Conservation (phyloP, 441 rosid species). For the Populus trichocarpa region DNA sequence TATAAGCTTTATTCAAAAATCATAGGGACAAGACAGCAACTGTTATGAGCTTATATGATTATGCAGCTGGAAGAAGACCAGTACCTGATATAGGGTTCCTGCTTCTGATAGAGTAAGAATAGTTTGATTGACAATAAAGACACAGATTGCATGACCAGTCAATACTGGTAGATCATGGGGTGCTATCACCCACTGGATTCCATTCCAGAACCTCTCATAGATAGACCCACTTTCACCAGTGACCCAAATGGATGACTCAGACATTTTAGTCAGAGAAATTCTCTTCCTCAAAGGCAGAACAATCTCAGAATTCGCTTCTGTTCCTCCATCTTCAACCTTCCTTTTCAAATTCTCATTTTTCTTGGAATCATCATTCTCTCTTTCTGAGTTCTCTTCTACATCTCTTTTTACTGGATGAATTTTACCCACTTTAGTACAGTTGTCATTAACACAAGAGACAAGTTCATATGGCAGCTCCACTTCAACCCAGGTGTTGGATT, state of each 20-base stretch:
- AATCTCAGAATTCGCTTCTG: conserved; percentile 18
- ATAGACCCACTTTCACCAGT: conserved; percentile 67
- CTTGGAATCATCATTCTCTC: conserved; percentile 14
- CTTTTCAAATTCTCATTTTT: conserved; percentile 14
- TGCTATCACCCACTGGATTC: conserved; percentile 69
- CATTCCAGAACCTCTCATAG: conserved; percentile 77
- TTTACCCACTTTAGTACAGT: conserved; percentile 53
- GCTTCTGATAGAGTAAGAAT: conserved; percentile 59
- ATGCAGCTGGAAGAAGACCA: background rate
- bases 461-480: conserved; percentile 58
- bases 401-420: conserved; percentile 23
- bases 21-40: background rate
- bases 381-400: conserved; percentile 21
- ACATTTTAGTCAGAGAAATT: conserved; percentile 56
- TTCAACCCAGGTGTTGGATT: conserved; percentile 59
- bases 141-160: conserved; percentile 44
- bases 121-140: conserved; percentile 56
- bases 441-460: conserved; percentile 50
- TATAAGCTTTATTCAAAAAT: background rate
- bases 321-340: conserved; percentile 19
- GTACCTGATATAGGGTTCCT: conserved; percentile 61
- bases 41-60: background rate
- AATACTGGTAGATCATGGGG: conserved; percentile 54
- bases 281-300: conserved; percentile 53
- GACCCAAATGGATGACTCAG: conserved; percentile 65